Evolutionary conservation across 2,329 filamentous ascomycete species (phyloP), one percentile per base, ranked within the genome.

Genomic region (Claviceps digitariae): DNA sequence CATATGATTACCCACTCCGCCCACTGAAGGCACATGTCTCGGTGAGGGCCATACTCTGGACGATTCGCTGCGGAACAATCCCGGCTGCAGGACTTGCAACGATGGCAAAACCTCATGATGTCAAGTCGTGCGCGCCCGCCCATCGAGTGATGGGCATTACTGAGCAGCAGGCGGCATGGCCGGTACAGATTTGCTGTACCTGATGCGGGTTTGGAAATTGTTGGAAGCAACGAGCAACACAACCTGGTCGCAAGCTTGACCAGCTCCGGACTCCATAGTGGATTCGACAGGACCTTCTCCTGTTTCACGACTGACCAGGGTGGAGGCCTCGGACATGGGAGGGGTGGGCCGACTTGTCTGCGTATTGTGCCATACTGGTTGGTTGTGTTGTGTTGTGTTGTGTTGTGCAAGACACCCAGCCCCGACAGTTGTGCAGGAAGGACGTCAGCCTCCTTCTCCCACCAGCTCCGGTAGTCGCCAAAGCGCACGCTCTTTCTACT

Each of bases 281-380:
- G 57, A 54, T 50, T 57, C 55, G 43, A 53, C 55, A 55, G 57
- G 55, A 54, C 52, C 27, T 38, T 38, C 57, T 57, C 55, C 57
- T 59, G 58, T 59, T 59, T 59, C 57, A 59, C 58, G 54, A 57
- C 45, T 45, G 54, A 54, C 58, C 51, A 56, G 53, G 57, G 52
- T 58, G 55, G 51, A 48, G 50, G 53, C 52, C 52, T 52, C 50
- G 55, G 49, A 45, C 46, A 52, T 29, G 53, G 50, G 38, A 48
- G 52, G 54, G 48, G 52, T 56, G 54, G 52, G 29, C 31, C 48
- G 43, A 49, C 51, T 40, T 40, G 38, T 52, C 44, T 31, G 45
- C 40, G 15, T 10, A 29, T 43, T 38, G 21, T 41, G 13, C 44
- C n/a, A 8, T n/a, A 15, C 41, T n/a, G n/a, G 4, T 40, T n/a